These are phyloP conservation scores for Strigomonas culicis DNA, from an alignment of 208 protist genomes.

Conservation along the genomic window DNA sequence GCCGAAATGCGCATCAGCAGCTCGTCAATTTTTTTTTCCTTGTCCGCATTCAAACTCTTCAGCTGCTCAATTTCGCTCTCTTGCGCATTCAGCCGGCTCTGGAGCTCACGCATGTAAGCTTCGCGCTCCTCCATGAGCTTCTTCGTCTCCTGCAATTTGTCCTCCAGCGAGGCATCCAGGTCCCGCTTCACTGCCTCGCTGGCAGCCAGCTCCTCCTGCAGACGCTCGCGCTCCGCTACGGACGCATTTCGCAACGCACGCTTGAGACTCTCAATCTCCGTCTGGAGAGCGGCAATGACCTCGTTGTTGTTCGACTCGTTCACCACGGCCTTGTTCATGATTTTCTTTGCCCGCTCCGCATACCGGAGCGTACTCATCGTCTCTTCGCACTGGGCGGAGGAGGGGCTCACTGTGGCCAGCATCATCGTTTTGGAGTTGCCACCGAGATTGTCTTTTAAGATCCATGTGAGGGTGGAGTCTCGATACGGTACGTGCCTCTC, in stretches of 20 bases:
- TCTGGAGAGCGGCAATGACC: constrained; percentile 62
- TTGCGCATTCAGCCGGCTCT: constrained; percentile 46
- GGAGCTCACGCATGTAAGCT: constrained; percentile 56
- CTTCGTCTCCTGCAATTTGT: constrained; percentile 63
- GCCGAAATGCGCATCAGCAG: constrained; percentile 47
- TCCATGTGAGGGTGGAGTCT: constrained; percentile 83
- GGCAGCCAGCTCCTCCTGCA: constrained; percentile 59
- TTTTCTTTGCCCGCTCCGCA: constrained; percentile 71
- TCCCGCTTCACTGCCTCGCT: constrained; percentile 73
- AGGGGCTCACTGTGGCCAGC: constrained; percentile 65
- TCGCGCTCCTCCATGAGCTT: constrained; percentile 70
- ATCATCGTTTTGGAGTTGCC: constrained; percentile 94
- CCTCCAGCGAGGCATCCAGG: constrained; percentile 55
- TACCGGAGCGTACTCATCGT: constrained; percentile 78
- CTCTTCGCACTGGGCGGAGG: constrained; percentile 56
- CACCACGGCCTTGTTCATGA: constrained; percentile 82
- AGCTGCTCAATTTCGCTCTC: constrained; percentile 51
- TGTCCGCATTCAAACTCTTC: constrained; percentile 51
- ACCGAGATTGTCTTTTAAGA: constrained; percentile 81
- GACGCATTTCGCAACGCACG: constrained; percentile 45
- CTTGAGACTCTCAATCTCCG: constrained; percentile 60
- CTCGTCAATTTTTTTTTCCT: constrained; percentile 57
- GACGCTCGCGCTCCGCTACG: constrained; percentile 34
- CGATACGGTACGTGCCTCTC: constrained; percentile 82
- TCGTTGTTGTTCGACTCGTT: constrained; percentile 88